These are phyloP conservation scores for Trichoderma koningiopsis DNA, from an alignment of 2,329 filamentous ascomycete genomes.

Conservation along the genomic window DNA sequence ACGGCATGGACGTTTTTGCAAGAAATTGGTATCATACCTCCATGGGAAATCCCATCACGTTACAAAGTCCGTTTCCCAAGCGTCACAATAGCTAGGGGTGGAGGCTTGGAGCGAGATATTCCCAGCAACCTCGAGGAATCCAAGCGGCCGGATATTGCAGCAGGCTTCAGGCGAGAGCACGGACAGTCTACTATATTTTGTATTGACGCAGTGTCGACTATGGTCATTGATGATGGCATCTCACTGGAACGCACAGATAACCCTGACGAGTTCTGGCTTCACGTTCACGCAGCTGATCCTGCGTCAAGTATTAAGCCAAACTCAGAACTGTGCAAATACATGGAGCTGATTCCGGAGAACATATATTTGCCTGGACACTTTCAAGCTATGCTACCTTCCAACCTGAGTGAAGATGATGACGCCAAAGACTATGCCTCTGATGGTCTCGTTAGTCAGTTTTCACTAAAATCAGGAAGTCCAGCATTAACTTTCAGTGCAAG, in stretches of 20 bases:
- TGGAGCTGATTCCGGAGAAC: constrained; percentile 62
- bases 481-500: constrained; percentile 65
- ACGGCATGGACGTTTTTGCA: constrained; percentile 68
- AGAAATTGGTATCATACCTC: constrained; percentile 70
- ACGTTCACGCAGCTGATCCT: constrained; percentile 78
- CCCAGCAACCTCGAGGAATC: constrained; percentile 40
- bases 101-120: constrained; percentile 44
- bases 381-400: constrained; percentile 58
- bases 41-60: constrained; percentile 68
- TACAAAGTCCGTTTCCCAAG: constrained; percentile 61
- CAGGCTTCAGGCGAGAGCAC: constrained; percentile 60
- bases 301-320: constrained; percentile 67
- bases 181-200: constrained; percentile 64
- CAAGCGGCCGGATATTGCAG: constrained; percentile 48
- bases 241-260: constrained; percentile 64
- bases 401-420: constrained; percentile 35
- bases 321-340: constrained; percentile 60
- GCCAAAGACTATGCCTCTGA: constrained; percentile 38
- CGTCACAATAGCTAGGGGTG: constrained; percentile 46
- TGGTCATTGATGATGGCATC: constrained; percentile 78
- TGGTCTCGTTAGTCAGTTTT: constrained; percentile 54
- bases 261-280: constrained; percentile 68
- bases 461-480: constrained; percentile 53
- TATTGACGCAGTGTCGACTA: constrained; percentile 67
- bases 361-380: constrained; percentile 62